Conservation (phyloP, 305 asterid species). For the Solanum chacoense region DNA sequence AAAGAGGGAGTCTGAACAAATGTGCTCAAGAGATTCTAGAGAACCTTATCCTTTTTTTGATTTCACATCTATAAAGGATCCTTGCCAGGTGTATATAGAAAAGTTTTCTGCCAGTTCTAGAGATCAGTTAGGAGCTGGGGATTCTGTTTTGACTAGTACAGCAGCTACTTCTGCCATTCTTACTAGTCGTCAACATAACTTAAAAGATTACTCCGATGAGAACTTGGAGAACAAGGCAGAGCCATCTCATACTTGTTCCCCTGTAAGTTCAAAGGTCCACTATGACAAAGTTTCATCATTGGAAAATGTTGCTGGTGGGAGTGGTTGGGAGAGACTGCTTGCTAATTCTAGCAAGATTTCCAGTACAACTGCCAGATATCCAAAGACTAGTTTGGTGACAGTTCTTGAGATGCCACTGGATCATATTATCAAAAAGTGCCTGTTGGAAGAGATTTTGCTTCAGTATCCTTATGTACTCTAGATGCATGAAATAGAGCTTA, state of each 20-base stretch:
- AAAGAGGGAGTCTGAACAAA: slow-evolving; percentile 32
- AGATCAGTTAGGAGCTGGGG: slow-evolving; percentile 25
- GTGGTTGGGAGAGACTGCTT: slow-evolving; percentile 85
- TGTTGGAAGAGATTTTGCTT: slow-evolving; percentile 75
- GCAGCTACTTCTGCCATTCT: slow-evolving; percentile 18
- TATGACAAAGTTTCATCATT: slow-evolving; percentile 16
- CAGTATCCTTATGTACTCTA: slow-evolving; percentile 72
- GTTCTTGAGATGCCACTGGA: slow-evolving; percentile 82
- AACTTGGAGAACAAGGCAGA: slow-evolving; percentile 16
- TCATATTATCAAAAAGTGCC: slow-evolving; percentile 70
- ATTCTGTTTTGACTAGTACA: slow-evolving; percentile 28
- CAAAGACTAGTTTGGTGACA: slow-evolving; percentile 31
- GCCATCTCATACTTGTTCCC: slow-evolving; percentile 14
- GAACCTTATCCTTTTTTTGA: slow-evolving; percentile 41
- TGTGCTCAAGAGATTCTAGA: slow-evolving; percentile 23
- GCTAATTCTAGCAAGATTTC: slow-evolving; percentile 34
- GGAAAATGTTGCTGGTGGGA: slow-evolving; percentile 44
- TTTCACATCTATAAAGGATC: slow-evolving; percentile 66
- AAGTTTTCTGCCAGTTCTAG: slow-evolving; percentile 21
- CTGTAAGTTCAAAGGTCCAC: slow-evolving; percentile 20
- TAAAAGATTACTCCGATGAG: slow-evolving; percentile 17
- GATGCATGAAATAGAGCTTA: neutral
- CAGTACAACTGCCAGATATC: slow-evolving; percentile 22
- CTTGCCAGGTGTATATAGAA: slow-evolving; percentile 31
- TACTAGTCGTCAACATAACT: slow-evolving; percentile 10